phyloP scores from a whole-genome alignment of 2,329 filamentous ascomycete genomes.

The Alternaria ventricosa region DNA sequence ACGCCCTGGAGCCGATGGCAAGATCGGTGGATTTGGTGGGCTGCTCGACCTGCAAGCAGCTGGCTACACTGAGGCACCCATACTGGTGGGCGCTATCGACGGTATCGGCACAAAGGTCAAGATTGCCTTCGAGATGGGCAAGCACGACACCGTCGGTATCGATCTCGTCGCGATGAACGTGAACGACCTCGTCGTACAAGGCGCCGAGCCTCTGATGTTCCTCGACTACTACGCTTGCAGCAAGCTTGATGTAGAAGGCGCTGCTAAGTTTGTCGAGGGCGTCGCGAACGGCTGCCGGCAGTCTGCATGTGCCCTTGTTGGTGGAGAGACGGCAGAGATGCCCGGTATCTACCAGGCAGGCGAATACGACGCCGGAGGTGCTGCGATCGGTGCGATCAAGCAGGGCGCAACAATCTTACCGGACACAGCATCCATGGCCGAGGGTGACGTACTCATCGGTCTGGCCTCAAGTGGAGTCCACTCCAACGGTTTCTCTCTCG shows the following conservation, averaged over 20 bases:
- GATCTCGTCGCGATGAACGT: conserved; percentile 99
- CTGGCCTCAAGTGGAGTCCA: conserved; percentile 86
- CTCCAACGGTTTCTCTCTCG: conserved; percentile 97
- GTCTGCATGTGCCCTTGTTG: conserved; percentile 88
- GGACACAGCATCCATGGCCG: conserved; percentile 73
- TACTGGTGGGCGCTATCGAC: conserved; percentile 92
- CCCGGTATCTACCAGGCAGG: conserved; percentile 88
- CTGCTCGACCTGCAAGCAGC: conserved; percentile 78
- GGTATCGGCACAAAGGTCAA: conserved; percentile 97
- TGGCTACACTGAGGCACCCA: conserved; percentile 75
- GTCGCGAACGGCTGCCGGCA: conserved; percentile 87
- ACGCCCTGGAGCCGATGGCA: conserved; percentile 85
- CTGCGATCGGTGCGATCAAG: conserved; percentile 83
- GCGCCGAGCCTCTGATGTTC: conserved; percentile 93
- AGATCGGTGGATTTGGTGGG: conserved; percentile 95
- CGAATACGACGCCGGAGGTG: conserved; percentile 92
- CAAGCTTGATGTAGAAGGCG: conserved; percentile 77
- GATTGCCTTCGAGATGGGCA: conserved; percentile 86
- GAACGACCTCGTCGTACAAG: conserved; percentile 95
- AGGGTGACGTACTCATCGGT: conserved; percentile 85
- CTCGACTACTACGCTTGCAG: conserved; percentile 98
- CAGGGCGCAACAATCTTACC: conserved; percentile 73
- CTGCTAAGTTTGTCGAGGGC: conserved; percentile 86
- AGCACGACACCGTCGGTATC: conserved; percentile 94
- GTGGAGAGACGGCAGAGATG: conserved; percentile 98